These are phyloP conservation scores for Thelonectria rubi DNA, from an alignment of 2,329 filamentous ascomycete genomes.

Conservation along the genomic window DNA sequence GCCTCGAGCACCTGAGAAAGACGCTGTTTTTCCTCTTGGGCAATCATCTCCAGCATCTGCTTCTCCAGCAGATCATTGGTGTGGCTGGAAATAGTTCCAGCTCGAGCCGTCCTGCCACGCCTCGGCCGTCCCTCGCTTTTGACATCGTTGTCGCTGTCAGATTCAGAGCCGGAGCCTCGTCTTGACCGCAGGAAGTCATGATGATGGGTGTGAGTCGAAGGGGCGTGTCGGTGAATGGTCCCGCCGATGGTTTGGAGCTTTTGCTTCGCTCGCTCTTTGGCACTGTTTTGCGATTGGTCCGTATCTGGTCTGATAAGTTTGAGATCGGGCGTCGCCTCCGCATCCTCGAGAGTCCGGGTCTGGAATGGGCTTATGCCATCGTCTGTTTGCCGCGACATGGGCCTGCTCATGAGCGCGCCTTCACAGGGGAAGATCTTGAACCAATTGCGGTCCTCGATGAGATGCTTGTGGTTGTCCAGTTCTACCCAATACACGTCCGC, in stretches of 20 bases:
- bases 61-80: constrained; percentile 65
- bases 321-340: constrained; percentile 32
- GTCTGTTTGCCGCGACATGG: constrained; percentile 46
- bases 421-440: constrained; percentile 71
- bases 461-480: constrained; percentile 78
- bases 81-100: constrained; percentile 59
- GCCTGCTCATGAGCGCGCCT: constrained; percentile 40
- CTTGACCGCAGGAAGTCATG: constrained; percentile 63
- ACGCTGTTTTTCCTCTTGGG: constrained; percentile 59
- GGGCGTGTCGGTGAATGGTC: constrained; percentile 62
- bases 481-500: constrained; percentile 94
- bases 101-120: constrained; percentile 45
- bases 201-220: constrained; percentile 59
- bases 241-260: constrained; percentile 66
- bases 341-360: constrained; percentile 39
- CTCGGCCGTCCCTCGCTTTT: constrained; percentile 48
- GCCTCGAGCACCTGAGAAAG: constrained; percentile 45
- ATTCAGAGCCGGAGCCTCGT: constrained; percentile 65
- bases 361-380: constrained; percentile 41
- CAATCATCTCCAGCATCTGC: constrained; percentile 70
- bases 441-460: constrained; percentile 83
- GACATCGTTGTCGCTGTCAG: constrained; percentile 63
- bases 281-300: constrained; percentile 59
- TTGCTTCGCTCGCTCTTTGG: constrained; percentile 67
- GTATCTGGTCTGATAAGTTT: constrained; percentile 47